Evolutionary conservation across 2,329 filamentous ascomycete genomes (phyloP), one percentile per base, ranked within the genome.

Genomic region (Drechslerella stenobrocha): DNA sequence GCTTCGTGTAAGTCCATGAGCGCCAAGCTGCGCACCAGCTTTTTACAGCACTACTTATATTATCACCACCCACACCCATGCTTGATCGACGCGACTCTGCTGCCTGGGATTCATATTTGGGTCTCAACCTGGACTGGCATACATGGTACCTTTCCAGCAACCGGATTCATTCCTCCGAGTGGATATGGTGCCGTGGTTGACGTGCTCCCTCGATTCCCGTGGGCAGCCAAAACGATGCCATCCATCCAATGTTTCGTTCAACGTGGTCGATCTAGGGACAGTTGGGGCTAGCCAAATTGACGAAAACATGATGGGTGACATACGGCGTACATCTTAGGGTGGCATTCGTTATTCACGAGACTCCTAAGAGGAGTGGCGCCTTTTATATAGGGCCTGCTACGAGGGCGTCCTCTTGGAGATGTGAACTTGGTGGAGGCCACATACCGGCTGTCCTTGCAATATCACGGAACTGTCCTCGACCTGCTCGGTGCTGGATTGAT

Each of bases 1-100:
- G 86, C 95, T 98, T 82, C 97, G 98, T 93, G 93, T 98, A 98
- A 95, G 93, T 98, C 90, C 64, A 57, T 69, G 45, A 67, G 45
- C 63, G 63, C 55, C 55, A 52, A 51, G 50, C 34, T 48, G 55
- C 55, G 63, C 63, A 35, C 56, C 55, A 67, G 28, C 55, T 60
- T 60, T 59, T 60, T 60, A 55, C 63, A 48, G 34, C 55, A 56
- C 50, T 40, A 45, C 46, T 59, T 46, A n/a, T n/a, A n/a, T n/a
- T n/a, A 20, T 45, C 59, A 53, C 53, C 55, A 60, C 34, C 45
- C 26, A 37, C 53, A 57, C 22, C 45, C 55, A 24, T 51, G 47
- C 55, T 46, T 56, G 26, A 50, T 15, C 63, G 55, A 67, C 63
- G 42, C 53, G 55, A 67, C 47, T 52, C 52, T 60, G 50, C 63